Percentiles rank a stretch among this genome's conserved stretches.
phyloP scores from a whole-genome alignment of 208 protist species.

The Entamoeba invadens region DNA sequence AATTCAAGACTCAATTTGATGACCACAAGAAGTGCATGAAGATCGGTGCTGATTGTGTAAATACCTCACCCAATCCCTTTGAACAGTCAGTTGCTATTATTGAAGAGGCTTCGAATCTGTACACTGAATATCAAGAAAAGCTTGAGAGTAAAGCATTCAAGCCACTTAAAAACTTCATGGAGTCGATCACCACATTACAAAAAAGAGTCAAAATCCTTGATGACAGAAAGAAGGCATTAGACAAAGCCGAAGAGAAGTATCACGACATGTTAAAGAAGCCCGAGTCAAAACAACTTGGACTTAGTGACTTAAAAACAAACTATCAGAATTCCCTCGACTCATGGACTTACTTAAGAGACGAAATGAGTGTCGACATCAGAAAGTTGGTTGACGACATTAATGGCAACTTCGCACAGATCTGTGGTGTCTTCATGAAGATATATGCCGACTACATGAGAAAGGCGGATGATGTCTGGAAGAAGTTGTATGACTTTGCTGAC shows the following conservation, averaged over 20 bases:
- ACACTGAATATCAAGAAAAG: background rate
- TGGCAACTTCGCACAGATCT: background rate
- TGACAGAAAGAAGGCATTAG: background rate
- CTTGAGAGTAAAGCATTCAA: background rate
- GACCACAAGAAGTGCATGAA: no score
- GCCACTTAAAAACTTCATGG: background rate
- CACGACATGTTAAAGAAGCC: background rate
- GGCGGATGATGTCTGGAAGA: background rate
- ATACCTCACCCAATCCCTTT: no score
- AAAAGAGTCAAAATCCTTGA: background rate
- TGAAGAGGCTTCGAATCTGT: no score
- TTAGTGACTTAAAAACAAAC: background rate
- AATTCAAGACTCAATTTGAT: no score
- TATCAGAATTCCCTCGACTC: background rate
- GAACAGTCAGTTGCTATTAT: no score
- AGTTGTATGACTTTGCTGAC: background rate
- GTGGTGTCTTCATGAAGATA: background rate
- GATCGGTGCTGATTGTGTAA: no score
- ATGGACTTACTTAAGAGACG: background rate
- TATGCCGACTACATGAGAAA: background rate
- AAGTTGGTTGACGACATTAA: background rate
- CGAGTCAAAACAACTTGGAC: background rate
- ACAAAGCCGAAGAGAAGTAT: background rate
- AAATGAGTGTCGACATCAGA: background rate
- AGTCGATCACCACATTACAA: background rate